Evolutionary conservation across 257 asterid species (phyloP).

Genomic region (Solanum arcanum): DNA sequence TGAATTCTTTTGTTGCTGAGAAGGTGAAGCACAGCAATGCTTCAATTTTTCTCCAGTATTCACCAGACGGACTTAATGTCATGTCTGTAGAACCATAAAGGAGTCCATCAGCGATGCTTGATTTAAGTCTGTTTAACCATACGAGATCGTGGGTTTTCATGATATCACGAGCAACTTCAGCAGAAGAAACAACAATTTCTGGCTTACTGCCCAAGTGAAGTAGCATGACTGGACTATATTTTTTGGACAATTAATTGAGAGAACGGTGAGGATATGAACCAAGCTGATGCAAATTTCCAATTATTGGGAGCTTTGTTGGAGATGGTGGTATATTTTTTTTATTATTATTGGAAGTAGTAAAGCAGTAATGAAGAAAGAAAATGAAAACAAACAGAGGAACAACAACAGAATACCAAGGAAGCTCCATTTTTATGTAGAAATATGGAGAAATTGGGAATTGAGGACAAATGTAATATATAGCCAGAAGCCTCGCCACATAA

Average conservation of each 20-base stretch:
- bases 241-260: neutral
- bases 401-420: too few relatives aligned
- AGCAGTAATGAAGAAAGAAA: too few relatives aligned
- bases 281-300: conserved; percentile 51
- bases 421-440: too few relatives aligned
- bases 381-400: too few relatives aligned
- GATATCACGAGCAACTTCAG: neutral
- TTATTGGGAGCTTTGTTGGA: conserved; percentile 35
- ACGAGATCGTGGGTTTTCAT: neutral
- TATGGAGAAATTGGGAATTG: neutral
- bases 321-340: conserved; percentile 21
- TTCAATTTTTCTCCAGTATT: conserved; percentile 10
- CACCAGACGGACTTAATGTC: neutral
- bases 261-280: conserved; percentile 24
- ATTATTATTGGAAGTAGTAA: too few relatives aligned
- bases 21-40: neutral
- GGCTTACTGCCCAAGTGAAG: neutral
- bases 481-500: too few relatives aligned
- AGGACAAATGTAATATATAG: neutral
- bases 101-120: neutral
- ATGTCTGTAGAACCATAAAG: neutral
- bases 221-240: neutral
- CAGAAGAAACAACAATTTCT: neutral
- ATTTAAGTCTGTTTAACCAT: neutral
- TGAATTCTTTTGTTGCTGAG: neutral